Evolutionary conservation across 768 basidiomycete species (phyloP).

Genomic region (Suillus brevipes): DNA sequence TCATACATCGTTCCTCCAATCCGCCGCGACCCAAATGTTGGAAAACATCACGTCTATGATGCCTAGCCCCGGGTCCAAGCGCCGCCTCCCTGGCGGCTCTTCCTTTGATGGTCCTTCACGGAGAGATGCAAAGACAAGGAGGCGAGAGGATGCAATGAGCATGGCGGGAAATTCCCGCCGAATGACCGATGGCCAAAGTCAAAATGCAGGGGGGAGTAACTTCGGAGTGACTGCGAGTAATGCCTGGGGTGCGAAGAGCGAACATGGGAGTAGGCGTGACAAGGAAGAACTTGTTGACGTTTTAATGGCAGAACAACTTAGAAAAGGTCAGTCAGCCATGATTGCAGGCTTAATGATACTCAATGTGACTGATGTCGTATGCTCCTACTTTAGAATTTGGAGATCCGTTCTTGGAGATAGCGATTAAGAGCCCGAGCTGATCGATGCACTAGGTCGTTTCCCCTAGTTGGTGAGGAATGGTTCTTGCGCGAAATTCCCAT

Average conservation of each 20-base stretch:
- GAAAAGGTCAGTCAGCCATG: constrained; percentile 46
- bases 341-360: not conserved
- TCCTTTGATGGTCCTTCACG: constrained; percentile 41
- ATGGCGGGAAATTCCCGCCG: constrained; percentile 23
- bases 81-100: constrained; percentile 51
- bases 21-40: constrained; percentile 22
- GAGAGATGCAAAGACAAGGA: constrained; percentile 52
- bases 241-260: constrained; percentile 31
- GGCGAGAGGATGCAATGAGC: constrained; percentile 43
- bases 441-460: not conserved
- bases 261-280: constrained; percentile 47
- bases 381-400: not conserved
- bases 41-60: constrained; percentile 21
- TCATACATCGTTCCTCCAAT: constrained; percentile 21
- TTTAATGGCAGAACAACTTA: constrained; percentile 49
- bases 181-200: constrained; percentile 24
- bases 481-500: not conserved
- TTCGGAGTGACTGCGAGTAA: constrained; percentile 18
- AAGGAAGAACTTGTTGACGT: constrained; percentile 58
- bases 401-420: constrained; percentile 51
- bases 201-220: constrained; percentile 11
- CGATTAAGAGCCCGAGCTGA: constrained; percentile 29
- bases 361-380: not conserved
- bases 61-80: constrained; percentile 39
- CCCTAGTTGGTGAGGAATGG: constrained; percentile 13